Evolutionary conservation across 2,329 filamentous ascomycete species (phyloP).

Genomic region (Mycosphaerella sp.): DNA sequence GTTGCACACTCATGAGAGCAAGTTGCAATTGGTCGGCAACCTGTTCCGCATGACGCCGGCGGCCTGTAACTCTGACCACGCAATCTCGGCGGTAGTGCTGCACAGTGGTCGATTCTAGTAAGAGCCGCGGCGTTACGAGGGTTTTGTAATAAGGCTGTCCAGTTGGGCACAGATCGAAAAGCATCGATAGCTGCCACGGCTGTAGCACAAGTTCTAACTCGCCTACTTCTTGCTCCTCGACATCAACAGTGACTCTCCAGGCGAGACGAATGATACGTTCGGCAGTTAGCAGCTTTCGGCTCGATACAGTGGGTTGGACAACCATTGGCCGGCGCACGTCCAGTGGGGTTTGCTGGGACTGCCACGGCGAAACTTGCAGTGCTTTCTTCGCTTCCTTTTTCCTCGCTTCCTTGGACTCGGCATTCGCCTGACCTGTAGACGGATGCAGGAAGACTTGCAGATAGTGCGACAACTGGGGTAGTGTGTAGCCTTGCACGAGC

Average conservation of each 20-base stretch:
- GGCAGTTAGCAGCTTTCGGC: constrained; percentile 14
- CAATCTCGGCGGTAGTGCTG: constrained; percentile 21
- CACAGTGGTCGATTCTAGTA: constrained; percentile 21
- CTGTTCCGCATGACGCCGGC: constrained; percentile 28
- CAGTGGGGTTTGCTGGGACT: constrained; percentile 23
- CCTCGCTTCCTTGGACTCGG: neutral
- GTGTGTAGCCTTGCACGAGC: constrained; percentile 25
- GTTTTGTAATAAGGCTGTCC: constrained; percentile 16
- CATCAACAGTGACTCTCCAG: constrained; percentile 24
- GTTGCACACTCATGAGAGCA: constrained; percentile 15
- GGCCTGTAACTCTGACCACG: constrained; percentile 30
- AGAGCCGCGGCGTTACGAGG: constrained; percentile 21
- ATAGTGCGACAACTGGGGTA: constrained; percentile 25
- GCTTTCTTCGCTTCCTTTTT: neutral
- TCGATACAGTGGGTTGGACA: constrained; percentile 10
- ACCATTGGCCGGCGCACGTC: constrained; percentile 15
- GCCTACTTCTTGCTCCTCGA: constrained; percentile 26
- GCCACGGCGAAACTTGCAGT: constrained; percentile 18
- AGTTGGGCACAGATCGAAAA: constrained; percentile 23
- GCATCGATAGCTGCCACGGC: constrained; percentile 27
- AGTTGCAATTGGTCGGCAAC: constrained; percentile 23
- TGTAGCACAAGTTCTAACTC: constrained; percentile 27
- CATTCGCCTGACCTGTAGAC: neutral
- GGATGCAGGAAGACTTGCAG: constrained; percentile 5
- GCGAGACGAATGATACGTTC: constrained; percentile 28